A percentile compares a stretch with the other conserved stretches of the same genome.
phyloP scores from a whole-genome alignment of 352 stramenopile species.

The Pythium grandisporangium region DNA sequence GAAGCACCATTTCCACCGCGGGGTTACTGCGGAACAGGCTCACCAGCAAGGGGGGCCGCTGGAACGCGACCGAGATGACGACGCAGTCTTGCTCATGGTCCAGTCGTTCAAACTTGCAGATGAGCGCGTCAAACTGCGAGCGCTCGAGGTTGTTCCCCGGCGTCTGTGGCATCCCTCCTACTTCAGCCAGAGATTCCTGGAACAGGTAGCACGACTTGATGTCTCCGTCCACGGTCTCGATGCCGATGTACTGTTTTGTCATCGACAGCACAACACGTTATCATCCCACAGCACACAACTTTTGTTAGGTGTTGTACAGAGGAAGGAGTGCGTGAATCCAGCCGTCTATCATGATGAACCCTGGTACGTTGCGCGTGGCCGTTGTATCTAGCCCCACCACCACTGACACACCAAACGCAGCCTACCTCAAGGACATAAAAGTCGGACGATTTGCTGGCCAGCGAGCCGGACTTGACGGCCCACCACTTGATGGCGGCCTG shows the following conservation, averaged over 20 bases:
- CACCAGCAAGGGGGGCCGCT: conserved; percentile 72
- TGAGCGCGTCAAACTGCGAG: conserved; percentile 76
- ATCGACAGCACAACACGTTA: too few species aligned
- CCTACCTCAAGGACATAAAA: conserved; percentile 73
- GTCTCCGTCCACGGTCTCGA: conserved; percentile 61
- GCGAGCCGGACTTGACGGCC: conserved; percentile 73
- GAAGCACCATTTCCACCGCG: conserved; percentile 74
- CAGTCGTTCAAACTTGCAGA: conserved; percentile 81
- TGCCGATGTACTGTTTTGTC: conserved; percentile 60
- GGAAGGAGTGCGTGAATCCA: too few species aligned
- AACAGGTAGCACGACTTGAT: conserved; percentile 83
- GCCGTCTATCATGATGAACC: too few species aligned
- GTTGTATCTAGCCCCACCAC: too few species aligned
- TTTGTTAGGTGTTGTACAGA: too few species aligned
- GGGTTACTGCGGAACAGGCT: conserved; percentile 78
- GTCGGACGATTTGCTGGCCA: conserved; percentile 75
- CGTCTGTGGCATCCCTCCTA: conserved; percentile 76
- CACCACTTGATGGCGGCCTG: conserved; percentile 86
- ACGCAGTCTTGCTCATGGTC: conserved; percentile 72
- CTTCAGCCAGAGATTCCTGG: conserved; percentile 76
- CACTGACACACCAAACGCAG: too few species aligned
- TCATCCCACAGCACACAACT: too few species aligned
- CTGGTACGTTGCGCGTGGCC: too few species aligned
- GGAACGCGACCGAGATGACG: conserved; percentile 79
- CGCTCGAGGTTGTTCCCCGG: conserved; percentile 70